A percentile compares a stretch with the other conserved stretches of the same genome.
Evolutionary conservation across 2,329 filamentous ascomycete genomes (phyloP).

Genomic region (Kalaharituber pfeilii): DNA sequence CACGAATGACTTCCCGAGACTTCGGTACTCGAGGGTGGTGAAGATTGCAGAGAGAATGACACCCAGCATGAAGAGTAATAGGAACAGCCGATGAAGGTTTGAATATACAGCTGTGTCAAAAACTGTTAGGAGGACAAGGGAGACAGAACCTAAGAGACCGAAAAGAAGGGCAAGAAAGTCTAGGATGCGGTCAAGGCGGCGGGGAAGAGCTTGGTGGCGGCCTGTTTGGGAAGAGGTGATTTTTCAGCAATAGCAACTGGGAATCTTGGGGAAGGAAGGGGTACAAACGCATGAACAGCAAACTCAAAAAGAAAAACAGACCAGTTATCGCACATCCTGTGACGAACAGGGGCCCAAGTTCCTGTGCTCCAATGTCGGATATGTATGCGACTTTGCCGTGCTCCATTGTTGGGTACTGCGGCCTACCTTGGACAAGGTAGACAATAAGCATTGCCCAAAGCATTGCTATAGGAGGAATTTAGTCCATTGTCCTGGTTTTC

Average conservation of each 20-base stretch:
- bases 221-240: too few relatives aligned
- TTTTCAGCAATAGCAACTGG: too few relatives aligned
- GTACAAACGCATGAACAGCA: slow-evolving; percentile 68
- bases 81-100: slow-evolving; percentile 53
- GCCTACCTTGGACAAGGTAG: slow-evolving; percentile 45
- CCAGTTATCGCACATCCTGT: slow-evolving; percentile 53
- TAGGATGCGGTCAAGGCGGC: slow-evolving; percentile 25
- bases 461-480: slow-evolving; percentile 31
- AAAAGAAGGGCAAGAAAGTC: slow-evolving; percentile 48
- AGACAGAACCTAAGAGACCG: slow-evolving; percentile 50
- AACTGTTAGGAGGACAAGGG: slow-evolving; percentile 65
- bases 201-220: slow-evolving; percentile 22
- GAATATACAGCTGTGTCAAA: slow-evolving; percentile 64
- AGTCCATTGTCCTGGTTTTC: neutral
- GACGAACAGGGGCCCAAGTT: slow-evolving; percentile 66
- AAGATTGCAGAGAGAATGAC: slow-evolving; percentile 15
- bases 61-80: slow-evolving; percentile 55
- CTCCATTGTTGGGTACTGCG: slow-evolving; percentile 44
- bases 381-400: slow-evolving; percentile 52
- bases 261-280: too few relatives aligned
- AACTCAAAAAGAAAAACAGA: slow-evolving; percentile 62
- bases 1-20: slow-evolving; percentile 37
- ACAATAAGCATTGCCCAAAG: slow-evolving; percentile 52
- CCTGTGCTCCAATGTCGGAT: slow-evolving; percentile 41
- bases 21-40: slow-evolving; percentile 20